Evolutionary conservation across 768 basidiomycete species (phyloP), one percentile per base, ranked within the genome.

Genomic region (Leccinum aurantiacum): DNA sequence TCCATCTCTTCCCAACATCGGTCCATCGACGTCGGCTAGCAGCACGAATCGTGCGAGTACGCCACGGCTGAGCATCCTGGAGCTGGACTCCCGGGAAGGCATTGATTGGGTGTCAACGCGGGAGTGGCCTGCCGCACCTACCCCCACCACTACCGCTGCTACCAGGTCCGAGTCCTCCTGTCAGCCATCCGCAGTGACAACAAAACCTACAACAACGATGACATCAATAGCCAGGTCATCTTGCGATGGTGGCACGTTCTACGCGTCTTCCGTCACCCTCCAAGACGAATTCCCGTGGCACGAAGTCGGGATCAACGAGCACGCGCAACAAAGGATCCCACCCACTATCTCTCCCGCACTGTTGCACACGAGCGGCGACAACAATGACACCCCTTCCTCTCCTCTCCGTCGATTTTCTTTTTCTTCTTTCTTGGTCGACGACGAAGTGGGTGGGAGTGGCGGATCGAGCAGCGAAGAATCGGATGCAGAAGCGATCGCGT

Each of bases 181-280:
- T 19, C 19, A 19, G 44, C 19, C 44, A 46, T 19, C 44, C 6
- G 44, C 11, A 46, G 19, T 46, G 19, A 46, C 10, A 11, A 11
- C n/a, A 17, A 11, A 44, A 44, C n/a, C 41, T 44, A 19, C 41
- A 44, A 44, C 41, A 2, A 19, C 11, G 4, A 46, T 46, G 44
- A 19, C 44, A 46, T 46, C 52, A 1, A 38, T 53, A 6, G 53
- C 17, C 47, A 25, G 7, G 25, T 46, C 44, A 11, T 33, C 51
- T n/a, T 13, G 8, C 15, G 58, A 63, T 4, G 6, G 54, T 59
- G 54, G 38, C 56, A 19, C 25, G 11, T 37, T 54, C 3, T 60
- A 60, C 54, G 47, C 50, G 55, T 67, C 63, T n/a, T 64, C 65
- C 5, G 19, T 31, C 35, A 67, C 63, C 2, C 53, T 67, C 31